Percentiles rank a stretch among this genome's conserved stretches.
Evolutionary conservation across 495 filamentous ascomycete genomes (phyloP).

Genomic region (Chaetomium fimeti): DNA sequence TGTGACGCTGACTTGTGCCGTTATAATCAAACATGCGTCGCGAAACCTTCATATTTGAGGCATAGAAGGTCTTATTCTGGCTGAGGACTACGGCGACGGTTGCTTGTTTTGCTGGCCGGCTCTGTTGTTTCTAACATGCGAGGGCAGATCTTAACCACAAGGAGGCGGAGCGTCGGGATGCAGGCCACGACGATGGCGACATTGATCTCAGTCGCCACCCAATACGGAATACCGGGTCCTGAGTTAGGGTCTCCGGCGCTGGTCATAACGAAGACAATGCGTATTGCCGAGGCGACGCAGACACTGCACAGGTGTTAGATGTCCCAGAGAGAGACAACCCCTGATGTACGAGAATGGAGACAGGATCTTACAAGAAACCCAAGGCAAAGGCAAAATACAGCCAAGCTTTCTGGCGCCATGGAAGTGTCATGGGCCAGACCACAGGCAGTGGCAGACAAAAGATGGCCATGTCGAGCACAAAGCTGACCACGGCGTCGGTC

Average conservation of each 20-base stretch:
- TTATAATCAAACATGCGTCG: too few relatives aligned
- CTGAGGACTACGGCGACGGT: too few relatives aligned
- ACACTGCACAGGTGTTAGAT: slow-evolving; percentile 20
- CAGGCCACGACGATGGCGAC: slow-evolving; percentile 36
- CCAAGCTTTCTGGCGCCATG: slow-evolving; percentile 24
- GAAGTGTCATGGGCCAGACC: slow-evolving; percentile 26
- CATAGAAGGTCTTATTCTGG: too few relatives aligned
- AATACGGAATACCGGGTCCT: slow-evolving; percentile 8
- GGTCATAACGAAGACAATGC: slow-evolving; percentile 1
- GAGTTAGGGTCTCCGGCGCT: too few relatives aligned
- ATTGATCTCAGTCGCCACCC: slow-evolving; percentile 36
- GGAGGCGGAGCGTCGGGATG: slow-evolving; percentile 32
- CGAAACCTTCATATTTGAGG: too few relatives aligned
- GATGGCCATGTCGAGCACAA: slow-evolving; percentile 34
- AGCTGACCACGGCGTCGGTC: slow-evolving; percentile 24
- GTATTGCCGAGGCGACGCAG: slow-evolving; percentile 29
- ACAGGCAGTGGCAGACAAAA: slow-evolving; percentile 37
- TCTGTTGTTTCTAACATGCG: too few relatives aligned
- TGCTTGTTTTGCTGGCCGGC: too few relatives aligned
- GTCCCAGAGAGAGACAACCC: neutral
- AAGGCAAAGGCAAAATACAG: slow-evolving; percentile 23
- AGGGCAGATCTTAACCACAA: slow-evolving; percentile 21
- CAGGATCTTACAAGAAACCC: slow-evolving; percentile 28
- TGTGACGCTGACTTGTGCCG: too few relatives aligned
- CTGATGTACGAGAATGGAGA: neutral